Conservation (phyloP, 2,329 filamentous ascomycete species). For the Pleoardoris graminearum region DNA sequence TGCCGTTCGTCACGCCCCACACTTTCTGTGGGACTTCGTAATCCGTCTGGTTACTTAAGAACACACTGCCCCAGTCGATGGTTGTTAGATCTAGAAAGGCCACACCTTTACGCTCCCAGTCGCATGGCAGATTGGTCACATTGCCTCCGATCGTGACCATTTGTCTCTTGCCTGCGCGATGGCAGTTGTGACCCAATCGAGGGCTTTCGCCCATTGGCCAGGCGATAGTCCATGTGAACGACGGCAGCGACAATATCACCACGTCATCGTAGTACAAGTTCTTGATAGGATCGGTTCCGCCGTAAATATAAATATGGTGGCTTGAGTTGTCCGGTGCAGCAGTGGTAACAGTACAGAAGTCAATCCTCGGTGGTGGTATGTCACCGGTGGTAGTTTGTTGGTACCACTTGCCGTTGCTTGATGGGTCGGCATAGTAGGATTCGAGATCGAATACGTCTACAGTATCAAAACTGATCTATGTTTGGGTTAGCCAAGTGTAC, state of each 20-base stretch:
- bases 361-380: conserved; percentile 48
- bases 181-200: conserved; percentile 49
- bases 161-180: conserved; percentile 45
- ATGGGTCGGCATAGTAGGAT: conserved; percentile 33
- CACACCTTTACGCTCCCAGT: conserved; percentile 27
- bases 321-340: conserved; percentile 52
- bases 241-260: conserved; percentile 49
- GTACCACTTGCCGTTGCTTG: conserved; percentile 47
- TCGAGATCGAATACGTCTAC: conserved; percentile 50
- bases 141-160: conserved; percentile 50
- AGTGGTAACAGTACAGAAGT: conserved; percentile 50
- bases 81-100: conserved; percentile 19
- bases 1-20: conserved; percentile 17
- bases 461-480: conserved; percentile 18
- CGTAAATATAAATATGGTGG: conserved; percentile 55
- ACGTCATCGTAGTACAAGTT: conserved; percentile 18
- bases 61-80: conserved; percentile 21
- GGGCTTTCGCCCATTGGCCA: conserved; percentile 41
- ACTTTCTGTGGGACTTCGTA: conserved; percentile 15
- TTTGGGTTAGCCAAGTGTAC: conserved; percentile 3
- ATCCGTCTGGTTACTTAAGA: conserved; percentile 8
- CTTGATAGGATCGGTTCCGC: conserved; percentile 47
- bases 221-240: conserved; percentile 51
- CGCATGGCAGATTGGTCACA: conserved; percentile 18
- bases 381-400: conserved; percentile 48